Percentiles rank a stretch among this genome's conserved stretches.
These are phyloP conservation scores for Colletotrichum paranaense DNA, from an alignment of 2,329 filamentous ascomycete genomes.

Conservation along the genomic window DNA sequence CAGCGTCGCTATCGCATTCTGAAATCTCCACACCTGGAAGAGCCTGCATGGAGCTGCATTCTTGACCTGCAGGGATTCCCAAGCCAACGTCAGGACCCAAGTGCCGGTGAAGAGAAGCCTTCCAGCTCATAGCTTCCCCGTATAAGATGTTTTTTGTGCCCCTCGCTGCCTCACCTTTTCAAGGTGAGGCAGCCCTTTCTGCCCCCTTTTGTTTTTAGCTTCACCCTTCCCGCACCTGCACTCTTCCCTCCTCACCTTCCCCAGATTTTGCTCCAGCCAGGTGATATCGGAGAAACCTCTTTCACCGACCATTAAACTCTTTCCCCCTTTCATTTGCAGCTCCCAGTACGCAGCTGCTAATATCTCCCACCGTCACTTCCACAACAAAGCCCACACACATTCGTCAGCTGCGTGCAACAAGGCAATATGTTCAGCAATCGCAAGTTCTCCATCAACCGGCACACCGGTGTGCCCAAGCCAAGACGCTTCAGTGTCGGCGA, in stretches of 20 bases:
- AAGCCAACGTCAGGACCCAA: conserved; percentile 28
- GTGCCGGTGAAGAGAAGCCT: conserved; percentile 34
- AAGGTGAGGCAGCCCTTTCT: not conserved
- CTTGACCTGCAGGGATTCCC: conserved; percentile 28
- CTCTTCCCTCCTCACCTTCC: conserved; percentile 2
- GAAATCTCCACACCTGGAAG: conserved; percentile 25
- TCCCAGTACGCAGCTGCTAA: not conserved
- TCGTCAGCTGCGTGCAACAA: not conserved
- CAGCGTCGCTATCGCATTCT: not conserved
- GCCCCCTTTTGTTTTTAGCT: not conserved
- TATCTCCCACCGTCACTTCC: not conserved
- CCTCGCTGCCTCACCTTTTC: conserved; percentile 21
- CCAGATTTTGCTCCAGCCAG: conserved; percentile 6
- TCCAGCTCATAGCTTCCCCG: conserved; percentile 15
- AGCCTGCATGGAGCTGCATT: conserved; percentile 33
- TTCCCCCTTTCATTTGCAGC: not conserved
- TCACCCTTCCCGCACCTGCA: not conserved
- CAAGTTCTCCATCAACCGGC: conserved; percentile 76
- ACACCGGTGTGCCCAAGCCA: conserved; percentile 70
- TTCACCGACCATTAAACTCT: conserved; percentile 6
- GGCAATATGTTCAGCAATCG: conserved; percentile 64
- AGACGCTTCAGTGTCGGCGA: conserved; percentile 71
- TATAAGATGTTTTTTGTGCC: conserved; percentile 30
- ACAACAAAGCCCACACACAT: not conserved
- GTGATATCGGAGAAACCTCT: conserved; percentile 13